Evolutionary conservation across 768 basidiomycete species (phyloP).

Genomic region (Leccinum rimulosum): DNA sequence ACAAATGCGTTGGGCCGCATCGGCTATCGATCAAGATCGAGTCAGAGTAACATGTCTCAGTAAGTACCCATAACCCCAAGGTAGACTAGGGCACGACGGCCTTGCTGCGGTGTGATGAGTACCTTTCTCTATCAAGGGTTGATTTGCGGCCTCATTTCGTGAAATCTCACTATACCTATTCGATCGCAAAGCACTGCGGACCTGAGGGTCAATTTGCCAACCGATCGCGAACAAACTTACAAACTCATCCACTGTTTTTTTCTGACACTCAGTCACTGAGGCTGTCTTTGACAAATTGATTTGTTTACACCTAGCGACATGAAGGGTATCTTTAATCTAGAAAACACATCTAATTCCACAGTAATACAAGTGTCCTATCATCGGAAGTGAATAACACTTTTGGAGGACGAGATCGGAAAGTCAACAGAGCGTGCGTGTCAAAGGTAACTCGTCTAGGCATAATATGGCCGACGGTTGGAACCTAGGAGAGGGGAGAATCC

Average conservation of each 20-base stretch:
- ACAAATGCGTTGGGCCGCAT: not conserved
- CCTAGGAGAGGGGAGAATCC: conserved; percentile 48
- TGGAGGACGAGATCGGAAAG: not conserved
- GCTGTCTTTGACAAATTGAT: not conserved
- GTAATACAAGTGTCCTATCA: conserved; percentile 13
- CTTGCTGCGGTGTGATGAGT: not conserved
- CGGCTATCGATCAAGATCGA: conserved; percentile 1
- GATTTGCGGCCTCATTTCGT: not conserved
- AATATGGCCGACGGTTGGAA: conserved; percentile 39
- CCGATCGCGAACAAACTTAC: conserved; percentile 15
- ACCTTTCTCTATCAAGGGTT: conserved; percentile 6
- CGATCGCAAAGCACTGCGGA: conserved; percentile 1
- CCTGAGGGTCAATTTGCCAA: not conserved
- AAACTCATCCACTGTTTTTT: not conserved
- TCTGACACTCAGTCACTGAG: not conserved
- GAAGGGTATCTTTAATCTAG: conserved; percentile 24
- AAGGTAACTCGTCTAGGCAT: conserved; percentile 20
- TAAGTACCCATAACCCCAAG: not conserved
- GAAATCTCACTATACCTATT: not conserved
- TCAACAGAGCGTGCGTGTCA: not conserved
- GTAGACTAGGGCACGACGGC: not conserved
- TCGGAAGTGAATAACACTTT: conserved; percentile 8
- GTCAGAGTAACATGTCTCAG: not conserved
- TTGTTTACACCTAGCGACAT: conserved; percentile 1
- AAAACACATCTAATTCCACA: conserved; percentile 20